Percentiles rank a stretch among this genome's conserved stretches.
Evolutionary conservation across 2,329 filamentous ascomycete species (phyloP).

Genomic region (Pseudocercospora macadamiae): DNA sequence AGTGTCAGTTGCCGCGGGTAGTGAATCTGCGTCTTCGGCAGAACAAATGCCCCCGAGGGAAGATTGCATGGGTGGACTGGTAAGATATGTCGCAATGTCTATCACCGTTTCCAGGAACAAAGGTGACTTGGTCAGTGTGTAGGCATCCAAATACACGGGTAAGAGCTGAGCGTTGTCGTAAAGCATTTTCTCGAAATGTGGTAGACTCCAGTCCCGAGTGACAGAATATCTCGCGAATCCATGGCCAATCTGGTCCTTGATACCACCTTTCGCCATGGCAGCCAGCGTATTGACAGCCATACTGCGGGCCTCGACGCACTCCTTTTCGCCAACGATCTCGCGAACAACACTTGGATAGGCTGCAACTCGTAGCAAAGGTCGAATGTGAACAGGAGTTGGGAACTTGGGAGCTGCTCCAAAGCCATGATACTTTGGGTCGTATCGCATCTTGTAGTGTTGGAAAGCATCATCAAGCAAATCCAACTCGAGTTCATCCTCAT

Average conservation of each 20-base stretch:
- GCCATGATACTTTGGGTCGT: conserved; percentile 75
- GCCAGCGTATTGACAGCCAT: conserved; percentile 83
- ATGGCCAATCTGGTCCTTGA: conserved; percentile 75
- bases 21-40: conserved; percentile 88
- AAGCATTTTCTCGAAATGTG: conserved; percentile 97
- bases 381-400: conserved; percentile 80
- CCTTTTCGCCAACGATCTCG: conserved; percentile 83
- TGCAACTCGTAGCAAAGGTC: conserved; percentile 76
- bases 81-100: conserved; percentile 86
- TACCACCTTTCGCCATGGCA: conserved; percentile 72
- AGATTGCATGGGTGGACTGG: conserved; percentile 68
- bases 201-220: conserved; percentile 88
- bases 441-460: conserved; percentile 76
- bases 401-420: conserved; percentile 83
- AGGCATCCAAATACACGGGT: conserved; percentile 82
- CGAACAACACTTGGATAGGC: conserved; percentile 72
- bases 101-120: conserved; percentile 78
- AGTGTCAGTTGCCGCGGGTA: conserved; percentile 70
- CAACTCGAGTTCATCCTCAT: conserved; percentile 75
- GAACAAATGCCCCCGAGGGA: conserved; percentile 77
- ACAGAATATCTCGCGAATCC: conserved; percentile 86
- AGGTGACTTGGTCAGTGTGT: conserved; percentile 66
- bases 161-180: conserved; percentile 89
- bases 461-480: conserved; percentile 92
- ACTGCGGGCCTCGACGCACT: conserved; percentile 70